Percentiles rank a stretch among this genome's conserved stretches.
Evolutionary conservation across 306 rosid genomes (phyloP).

Genomic region (Citrullus amarus): DNA sequence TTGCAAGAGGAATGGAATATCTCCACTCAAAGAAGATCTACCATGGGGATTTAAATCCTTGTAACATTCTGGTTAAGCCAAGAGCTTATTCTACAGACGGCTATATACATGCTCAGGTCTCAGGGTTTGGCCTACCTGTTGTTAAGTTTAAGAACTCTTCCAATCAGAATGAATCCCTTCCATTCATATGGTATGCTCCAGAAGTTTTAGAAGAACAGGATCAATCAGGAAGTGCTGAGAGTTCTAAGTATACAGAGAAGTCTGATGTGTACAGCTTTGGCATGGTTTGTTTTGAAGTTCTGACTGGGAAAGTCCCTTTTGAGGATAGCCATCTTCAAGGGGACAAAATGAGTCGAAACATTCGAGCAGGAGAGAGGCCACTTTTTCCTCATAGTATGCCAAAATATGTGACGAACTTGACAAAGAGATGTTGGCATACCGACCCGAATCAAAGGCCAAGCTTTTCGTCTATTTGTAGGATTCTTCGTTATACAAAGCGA

Average conservation of each 20-base stretch:
- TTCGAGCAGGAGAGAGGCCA: constrained; percentile 87
- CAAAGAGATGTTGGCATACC: constrained; percentile 74
- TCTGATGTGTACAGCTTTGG: constrained; percentile 84
- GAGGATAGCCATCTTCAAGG: constrained; percentile 91
- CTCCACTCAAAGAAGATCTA: constrained; percentile 56
- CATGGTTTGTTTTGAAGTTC: constrained; percentile 89
- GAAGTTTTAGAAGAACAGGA: constrained; percentile 88
- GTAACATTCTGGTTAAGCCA: constrained; percentile 53
- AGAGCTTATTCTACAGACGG: constrained; percentile 59
- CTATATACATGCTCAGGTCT: constrained; percentile 54
- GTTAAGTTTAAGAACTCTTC: constrained; percentile 33
- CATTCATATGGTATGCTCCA: constrained; percentile 76
- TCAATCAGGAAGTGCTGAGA: constrained; percentile 22
- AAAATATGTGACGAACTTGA: constrained; percentile 57
- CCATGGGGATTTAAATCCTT: constrained; percentile 68
- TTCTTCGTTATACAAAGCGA: constrained; percentile 54
- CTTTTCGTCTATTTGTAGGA: constrained; percentile 74
- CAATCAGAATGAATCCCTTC: constrained; percentile 43
- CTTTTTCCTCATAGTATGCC: constrained; percentile 56
- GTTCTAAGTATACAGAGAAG: constrained; percentile 51
- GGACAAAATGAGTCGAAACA: constrained; percentile 81
- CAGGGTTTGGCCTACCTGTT: constrained; percentile 51
- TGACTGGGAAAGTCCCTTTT: constrained; percentile 85
- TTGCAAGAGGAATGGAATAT: constrained; percentile 84
- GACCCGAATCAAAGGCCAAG: constrained; percentile 73